Evolutionary conservation across 2,329 filamentous ascomycete species (phyloP), one percentile per base, ranked within the genome.

Genomic region (Colletotrichum sp.): DNA sequence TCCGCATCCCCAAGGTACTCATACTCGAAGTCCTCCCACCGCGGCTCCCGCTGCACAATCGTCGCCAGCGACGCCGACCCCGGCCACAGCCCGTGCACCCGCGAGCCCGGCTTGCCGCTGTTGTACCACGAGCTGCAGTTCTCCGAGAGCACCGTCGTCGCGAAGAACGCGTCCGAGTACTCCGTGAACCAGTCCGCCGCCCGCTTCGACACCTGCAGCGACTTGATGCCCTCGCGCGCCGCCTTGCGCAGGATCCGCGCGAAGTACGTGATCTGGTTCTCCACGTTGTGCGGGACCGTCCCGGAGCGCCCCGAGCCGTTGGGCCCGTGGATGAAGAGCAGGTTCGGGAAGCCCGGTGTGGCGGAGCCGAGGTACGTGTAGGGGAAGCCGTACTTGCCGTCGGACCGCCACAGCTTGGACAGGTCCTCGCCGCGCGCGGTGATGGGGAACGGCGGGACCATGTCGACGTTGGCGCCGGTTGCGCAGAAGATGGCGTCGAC

Each of bases 121-220:
- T 95, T 95, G 75, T 93, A 94, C 94, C 94, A 95, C 0, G 91
- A 93, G 55, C 90, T 92, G 81, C 93, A 95, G 72, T 91, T 90
- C 68, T 93, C 91, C 0, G 88, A 87, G 72, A 93, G 82, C 3
- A 92, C 90, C 0, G 90, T 92, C 26, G 83, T 87, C 0, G 84
- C 82, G 79, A 91, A 92, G 80, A 91, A 92, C 1, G 88, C 87
- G 77, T 92, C 88, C 30, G 86, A 87, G 82, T 92, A 93, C 68
- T 89, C 88, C 13, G 91, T 83, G 77, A 93, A 93, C 78, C 94
- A 92, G 55, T 94, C 92, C 0, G 93, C 85, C 0, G 93, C 93
- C 34, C 86, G 84, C 63, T 87, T 87, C 0, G 88, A 89, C 0
- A 93, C 92, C 2, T 82, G 82, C 7, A 95, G 88, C 0, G 91